Base-by-base conservation (phyloP, 202 grass and related monocot genomes). In the Schoenoplectus triqueter region DNA sequence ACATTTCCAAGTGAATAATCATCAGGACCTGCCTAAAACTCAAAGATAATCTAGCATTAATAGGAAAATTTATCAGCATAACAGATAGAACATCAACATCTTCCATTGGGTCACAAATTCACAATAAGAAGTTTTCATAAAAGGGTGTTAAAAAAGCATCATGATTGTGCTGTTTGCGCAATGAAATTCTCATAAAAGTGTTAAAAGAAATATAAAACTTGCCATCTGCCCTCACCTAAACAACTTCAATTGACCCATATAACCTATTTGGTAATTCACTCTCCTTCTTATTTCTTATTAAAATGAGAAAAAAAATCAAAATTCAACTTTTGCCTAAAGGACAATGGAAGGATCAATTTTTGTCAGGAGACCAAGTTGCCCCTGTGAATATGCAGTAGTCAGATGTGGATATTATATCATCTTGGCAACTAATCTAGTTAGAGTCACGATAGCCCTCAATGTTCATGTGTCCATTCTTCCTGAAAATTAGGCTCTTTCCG, bases 1-100 rank as follows among this genome's bases (percentile, higher is more conserved):
- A 82, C 85, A 65, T 84, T 81, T 80, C 86, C 84, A 52, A 84
- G 51, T 78, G 84, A 74, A 55, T 14, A 68, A 82, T 77, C 88
- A 92, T 86, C 64, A 82, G 70, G 69, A 92, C 90, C 89, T 89
- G 89, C 85, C 95, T 97, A 88, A 65, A 69, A 88, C 44, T 40
- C 13, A 57, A 83, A 60, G 57, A 85, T 80, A 18, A 88, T 22
- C 48, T 39, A 69, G 63, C 64, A 83, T 83, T 83, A 83, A 46
- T 52, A 15, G 44, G 60, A 66, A 11, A 50, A 18, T 18, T 22
- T 75, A 0, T 8, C 64, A 67, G 31, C 31, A 67, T 40, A 18
- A 75, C 19, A 75, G 6, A 54, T 6, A 75, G 72, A 75, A 75
- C 19, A 75, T 21, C n/a, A 74, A 54, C 17, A 74, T 19, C 41